These are phyloP conservation scores for Metschnikowia noctiluminum DNA, from an alignment of 805 yeast species.

Conservation along the genomic window DNA sequence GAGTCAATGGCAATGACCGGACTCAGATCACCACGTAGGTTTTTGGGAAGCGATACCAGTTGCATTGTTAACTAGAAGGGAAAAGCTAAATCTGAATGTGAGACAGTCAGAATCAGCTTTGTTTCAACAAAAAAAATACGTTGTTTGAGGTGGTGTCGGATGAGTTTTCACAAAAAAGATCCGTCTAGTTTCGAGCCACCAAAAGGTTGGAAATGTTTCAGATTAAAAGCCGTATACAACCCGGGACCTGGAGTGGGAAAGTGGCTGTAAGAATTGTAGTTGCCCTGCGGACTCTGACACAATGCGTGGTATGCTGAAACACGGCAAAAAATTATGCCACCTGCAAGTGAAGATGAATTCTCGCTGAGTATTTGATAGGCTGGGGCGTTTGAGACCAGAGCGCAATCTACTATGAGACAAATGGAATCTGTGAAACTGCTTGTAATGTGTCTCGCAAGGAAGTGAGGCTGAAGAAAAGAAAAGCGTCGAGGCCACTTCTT, in stretches of 20 bases:
- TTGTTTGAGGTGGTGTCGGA: too few species aligned
- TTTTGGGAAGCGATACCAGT: constrained; percentile 20
- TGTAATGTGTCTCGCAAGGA: neutral
- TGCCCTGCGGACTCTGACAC: neutral
- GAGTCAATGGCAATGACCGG: constrained; percentile 34
- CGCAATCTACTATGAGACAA: neutral
- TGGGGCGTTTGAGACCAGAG: too few species aligned
- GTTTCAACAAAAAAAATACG: too few species aligned
- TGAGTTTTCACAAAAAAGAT: too few species aligned
- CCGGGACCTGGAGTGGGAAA: neutral
- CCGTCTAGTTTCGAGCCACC: neutral
- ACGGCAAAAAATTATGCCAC: neutral
- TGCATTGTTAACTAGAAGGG: constrained; percentile 10
- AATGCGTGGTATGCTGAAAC: neutral
- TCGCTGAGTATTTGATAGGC: too few species aligned
- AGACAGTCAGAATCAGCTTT: too few species aligned
- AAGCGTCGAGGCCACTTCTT: neutral
- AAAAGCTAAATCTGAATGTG: too few species aligned
- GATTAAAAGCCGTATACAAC: neutral
- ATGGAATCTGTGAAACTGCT: neutral
- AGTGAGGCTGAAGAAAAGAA: neutral
- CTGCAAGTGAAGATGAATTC: neutral
- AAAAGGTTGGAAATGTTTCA: neutral
- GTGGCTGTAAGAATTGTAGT: neutral
- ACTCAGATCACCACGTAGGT: constrained; percentile 18